Evolutionary conservation across 2,329 filamentous ascomycete genomes (phyloP).

Genomic region (Aspergillus niger): DNA sequence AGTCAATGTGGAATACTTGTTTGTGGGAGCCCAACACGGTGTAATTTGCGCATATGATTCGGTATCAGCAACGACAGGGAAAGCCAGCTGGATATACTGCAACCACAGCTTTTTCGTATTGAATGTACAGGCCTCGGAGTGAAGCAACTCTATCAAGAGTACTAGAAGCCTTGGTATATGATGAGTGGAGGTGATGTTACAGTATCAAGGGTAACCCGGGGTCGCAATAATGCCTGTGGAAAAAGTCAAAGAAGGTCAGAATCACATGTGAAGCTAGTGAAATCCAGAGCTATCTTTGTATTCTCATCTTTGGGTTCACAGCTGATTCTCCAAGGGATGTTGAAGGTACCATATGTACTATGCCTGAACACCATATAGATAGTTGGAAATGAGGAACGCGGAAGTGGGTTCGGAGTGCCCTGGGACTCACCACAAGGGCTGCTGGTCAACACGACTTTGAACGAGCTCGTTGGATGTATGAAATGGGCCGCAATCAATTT

Average conservation of each 20-base stretch:
- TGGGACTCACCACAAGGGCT: neutral
- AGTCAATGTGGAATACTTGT: neutral
- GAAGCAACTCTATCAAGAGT: neutral
- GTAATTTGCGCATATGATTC: neutral
- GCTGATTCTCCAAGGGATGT: neutral
- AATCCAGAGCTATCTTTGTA: neutral
- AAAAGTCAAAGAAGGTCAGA: neutral
- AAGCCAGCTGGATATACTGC: neutral
- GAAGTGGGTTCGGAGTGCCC: neutral
- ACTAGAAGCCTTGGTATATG: neutral
- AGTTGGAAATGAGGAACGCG: neutral
- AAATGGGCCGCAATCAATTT: neutral
- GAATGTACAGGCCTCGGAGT: neutral
- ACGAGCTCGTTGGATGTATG: neutral
- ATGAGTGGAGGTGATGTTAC: neutral
- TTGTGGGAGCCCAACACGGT: neutral
- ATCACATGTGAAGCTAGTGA: neutral
- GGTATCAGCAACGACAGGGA: neutral
- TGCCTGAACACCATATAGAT: neutral
- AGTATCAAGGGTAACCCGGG: neutral
- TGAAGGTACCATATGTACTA: neutral
- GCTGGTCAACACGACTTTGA: neutral
- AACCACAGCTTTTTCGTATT: neutral
- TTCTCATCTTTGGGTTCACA: neutral
- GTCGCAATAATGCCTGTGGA: neutral